Evolutionary conservation across 192 early-diverging fungal species (phyloP), one percentile per base, ranked within the genome.

Genomic region (Umbelopsis isabellina): DNA sequence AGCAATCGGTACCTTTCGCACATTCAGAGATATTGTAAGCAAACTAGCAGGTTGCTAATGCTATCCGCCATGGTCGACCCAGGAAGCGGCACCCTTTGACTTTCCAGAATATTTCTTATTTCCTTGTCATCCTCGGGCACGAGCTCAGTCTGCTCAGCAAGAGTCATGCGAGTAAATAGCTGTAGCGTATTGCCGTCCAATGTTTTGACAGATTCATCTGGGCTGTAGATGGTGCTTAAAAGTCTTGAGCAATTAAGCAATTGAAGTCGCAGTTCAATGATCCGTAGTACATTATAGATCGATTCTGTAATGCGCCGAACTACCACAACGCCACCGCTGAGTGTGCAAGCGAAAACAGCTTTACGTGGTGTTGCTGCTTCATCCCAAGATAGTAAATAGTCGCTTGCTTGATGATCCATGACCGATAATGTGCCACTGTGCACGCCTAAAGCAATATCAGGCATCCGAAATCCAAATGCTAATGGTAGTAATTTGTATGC

Each of bases 401-500:
- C 55, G 13, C 33, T 61, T 2, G 25, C 23, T 0, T 35, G 30
- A 11, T 30, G 55, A 30, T 61, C 55, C 55, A 61, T 61, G 12
- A 61, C 12, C 0, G 55, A 61, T 9, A 61, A 18, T 27, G 55
- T 33, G 27, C 55, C 55, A 18, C 27, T 35, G 18, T 61, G 55
- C 9, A 61, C 55, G 9, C 55, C 55, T 6, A 61, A 25, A 22
- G 55, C 55, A 18, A 61, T 30, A 18, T 61, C 55, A 3, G 55
- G 55, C 55, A 61, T 61, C 27, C 30, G 55, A 18, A 61, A 61
- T 16, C 30, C 27, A 35, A 61, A 61, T 2, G 55, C 55, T 27
- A 27, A 18, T 5, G 55, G 25, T 12, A 61, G 55, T 5, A 25
- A 18, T 18, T 30, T 22, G 25, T 25, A 61, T 4, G 25, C 13